These are phyloP conservation scores for Macroventuria anomochaeta DNA, from an alignment of 2,329 filamentous ascomycete species.

Conservation along the genomic window DNA sequence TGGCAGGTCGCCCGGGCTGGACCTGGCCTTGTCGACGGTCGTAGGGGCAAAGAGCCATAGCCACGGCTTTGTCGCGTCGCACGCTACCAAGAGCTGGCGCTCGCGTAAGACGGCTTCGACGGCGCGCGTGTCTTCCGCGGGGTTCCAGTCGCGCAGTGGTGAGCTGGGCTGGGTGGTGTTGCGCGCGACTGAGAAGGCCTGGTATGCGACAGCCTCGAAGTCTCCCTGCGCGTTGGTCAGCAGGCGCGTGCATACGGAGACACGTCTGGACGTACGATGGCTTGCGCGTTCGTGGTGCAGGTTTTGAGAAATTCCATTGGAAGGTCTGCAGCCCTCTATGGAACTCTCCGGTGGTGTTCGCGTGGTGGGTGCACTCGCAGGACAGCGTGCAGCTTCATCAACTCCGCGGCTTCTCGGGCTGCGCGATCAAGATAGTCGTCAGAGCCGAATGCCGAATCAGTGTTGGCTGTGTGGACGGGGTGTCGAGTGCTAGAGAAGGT, in stretches of 20 bases:
- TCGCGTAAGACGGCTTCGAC: conserved; percentile 41
- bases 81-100: conserved; percentile 36
- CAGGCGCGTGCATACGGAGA: neutral
- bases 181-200: conserved; percentile 44
- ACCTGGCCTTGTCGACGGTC: conserved; percentile 30
- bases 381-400: conserved; percentile 48
- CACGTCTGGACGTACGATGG: conserved; percentile 36
- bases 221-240: conserved; percentile 41
- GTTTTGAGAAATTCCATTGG: conserved; percentile 51
- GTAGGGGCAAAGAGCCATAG: conserved; percentile 45
- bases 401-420: conserved; percentile 31
- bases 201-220: conserved; percentile 47
- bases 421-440: neutral
- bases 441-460: neutral
- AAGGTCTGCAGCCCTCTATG: conserved; percentile 42
- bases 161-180: conserved; percentile 23
- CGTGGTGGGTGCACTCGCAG: conserved; percentile 44
- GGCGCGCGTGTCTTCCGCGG: conserved; percentile 38
- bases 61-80: conserved; percentile 42
- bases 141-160: conserved; percentile 23
- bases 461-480: conserved; percentile 4
- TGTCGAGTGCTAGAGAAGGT: conserved; percentile 22
- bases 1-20: conserved; percentile 32
- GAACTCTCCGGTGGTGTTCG: conserved; percentile 48
- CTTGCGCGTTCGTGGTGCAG: conserved; percentile 49